Evolutionary conservation across 371 early-diverging fungal genomes (phyloP).

Genomic region (Mucor ambiguus): DNA sequence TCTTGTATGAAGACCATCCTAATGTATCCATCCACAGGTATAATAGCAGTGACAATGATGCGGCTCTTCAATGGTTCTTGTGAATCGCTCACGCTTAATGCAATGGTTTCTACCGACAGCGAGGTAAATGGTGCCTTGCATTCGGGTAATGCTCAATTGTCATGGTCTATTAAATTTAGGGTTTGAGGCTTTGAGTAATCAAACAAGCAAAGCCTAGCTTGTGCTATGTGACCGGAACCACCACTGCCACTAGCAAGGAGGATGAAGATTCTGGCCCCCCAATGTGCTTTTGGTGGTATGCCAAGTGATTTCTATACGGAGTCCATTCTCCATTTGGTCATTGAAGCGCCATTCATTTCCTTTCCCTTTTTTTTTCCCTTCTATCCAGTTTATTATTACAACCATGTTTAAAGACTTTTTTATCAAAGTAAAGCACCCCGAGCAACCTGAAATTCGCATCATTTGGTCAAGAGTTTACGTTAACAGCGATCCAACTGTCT

Average conservation of each 20-base stretch:
- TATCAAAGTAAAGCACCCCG: constrained; percentile 7
- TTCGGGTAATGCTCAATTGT: neutral
- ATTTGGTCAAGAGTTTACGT: neutral
- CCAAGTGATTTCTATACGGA: constrained; percentile 7
- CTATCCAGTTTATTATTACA: neutral
- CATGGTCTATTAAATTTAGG: neutral
- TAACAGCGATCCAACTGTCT: neutral
- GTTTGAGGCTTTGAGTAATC: neutral
- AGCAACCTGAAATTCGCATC: constrained; percentile 1
- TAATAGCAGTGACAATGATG: neutral
- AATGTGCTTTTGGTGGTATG: neutral
- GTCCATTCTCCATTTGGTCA: neutral
- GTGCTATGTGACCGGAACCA: constrained; percentile 2
- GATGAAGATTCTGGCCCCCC: neutral
- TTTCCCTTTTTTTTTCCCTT: neutral
- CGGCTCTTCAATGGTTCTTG: neutral
- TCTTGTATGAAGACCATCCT: no score
- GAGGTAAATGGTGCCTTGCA: neutral
- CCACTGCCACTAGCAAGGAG: neutral
- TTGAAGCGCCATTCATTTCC: neutral
- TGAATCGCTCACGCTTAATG: neutral
- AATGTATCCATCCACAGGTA: neutral
- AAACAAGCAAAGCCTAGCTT: constrained; percentile 1
- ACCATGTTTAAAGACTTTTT: neutral
- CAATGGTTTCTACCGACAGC: neutral